A percentile compares a stretch with the other conserved stretches of the same genome.
Evolutionary conservation across 768 basidiomycete genomes (phyloP).

Genomic region (Asterophora lycoperdoides): DNA sequence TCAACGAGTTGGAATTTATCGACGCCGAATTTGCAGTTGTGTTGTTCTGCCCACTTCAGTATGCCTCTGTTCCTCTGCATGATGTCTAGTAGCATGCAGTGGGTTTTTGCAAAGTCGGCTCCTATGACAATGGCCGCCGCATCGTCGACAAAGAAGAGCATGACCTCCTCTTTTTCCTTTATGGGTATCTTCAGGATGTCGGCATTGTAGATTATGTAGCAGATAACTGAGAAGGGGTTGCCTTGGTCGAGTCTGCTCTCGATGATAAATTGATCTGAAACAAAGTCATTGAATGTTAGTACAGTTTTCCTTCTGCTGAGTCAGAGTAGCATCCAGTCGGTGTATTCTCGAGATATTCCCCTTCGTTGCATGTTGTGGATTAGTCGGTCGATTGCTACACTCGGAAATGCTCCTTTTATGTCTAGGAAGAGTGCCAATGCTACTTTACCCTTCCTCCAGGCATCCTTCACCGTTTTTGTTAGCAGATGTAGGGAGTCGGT

Average conservation of each 20-base stretch:
- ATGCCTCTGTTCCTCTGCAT: constrained; percentile 16
- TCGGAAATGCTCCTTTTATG: constrained; percentile 37
- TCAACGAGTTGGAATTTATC: constrained; percentile 19
- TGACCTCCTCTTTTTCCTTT: background rate
- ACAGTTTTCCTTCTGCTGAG: no score
- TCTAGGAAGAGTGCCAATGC: constrained; percentile 30
- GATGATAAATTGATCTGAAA: constrained; percentile 8
- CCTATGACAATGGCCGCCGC: constrained; percentile 12
- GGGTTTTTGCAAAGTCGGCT: constrained; percentile 10
- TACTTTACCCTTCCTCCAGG: constrained; percentile 29
- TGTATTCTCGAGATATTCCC: constrained; percentile 18
- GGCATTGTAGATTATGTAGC: constrained; percentile 23
- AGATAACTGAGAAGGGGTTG: constrained; percentile 15
- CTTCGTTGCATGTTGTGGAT: constrained; percentile 24
- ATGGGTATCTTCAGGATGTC: constrained; percentile 5
- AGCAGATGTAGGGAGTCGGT: constrained; percentile 29
- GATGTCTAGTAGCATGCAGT: constrained; percentile 14
- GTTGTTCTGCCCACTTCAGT: constrained; percentile 23
- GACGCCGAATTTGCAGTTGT: constrained; percentile 20
- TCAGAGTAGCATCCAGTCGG: no score
- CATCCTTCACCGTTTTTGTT: constrained; percentile 29
- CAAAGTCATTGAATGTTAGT: constrained; percentile 17
- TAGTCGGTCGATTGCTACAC: no score
- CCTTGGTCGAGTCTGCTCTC: constrained; percentile 23
- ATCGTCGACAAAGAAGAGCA: constrained; percentile 19